A percentile compares a stretch with the other conserved stretches of the same genome.
Evolutionary conservation across 2,329 filamentous ascomycete species (phyloP).

Genomic region (Trichophyton rubrum): DNA sequence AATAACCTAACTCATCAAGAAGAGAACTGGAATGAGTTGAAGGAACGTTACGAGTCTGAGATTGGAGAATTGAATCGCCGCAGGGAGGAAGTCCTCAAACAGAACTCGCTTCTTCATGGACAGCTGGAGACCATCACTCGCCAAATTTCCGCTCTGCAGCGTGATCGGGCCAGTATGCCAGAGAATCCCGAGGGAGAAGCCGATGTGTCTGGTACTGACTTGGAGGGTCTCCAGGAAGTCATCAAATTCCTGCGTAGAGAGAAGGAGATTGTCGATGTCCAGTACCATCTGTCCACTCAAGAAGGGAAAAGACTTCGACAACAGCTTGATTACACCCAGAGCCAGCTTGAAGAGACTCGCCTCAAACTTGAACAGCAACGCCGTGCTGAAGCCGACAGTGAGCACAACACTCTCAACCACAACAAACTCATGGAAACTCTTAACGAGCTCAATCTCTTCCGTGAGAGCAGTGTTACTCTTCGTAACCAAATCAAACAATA

Average conservation of each 20-base stretch:
- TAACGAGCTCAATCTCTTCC: conserved; percentile 88
- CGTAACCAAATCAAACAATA: conserved; percentile 74
- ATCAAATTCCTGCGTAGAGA: conserved; percentile 85
- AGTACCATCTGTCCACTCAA: conserved; percentile 77
- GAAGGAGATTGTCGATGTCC: conserved; percentile 96
- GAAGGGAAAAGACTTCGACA: conserved; percentile 82
- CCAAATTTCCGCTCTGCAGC: conserved; percentile 69
- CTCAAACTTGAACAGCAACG: conserved; percentile 87
- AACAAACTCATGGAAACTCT: conserved; percentile 89
- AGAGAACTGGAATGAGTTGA: conserved; percentile 74
- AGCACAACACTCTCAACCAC: conserved; percentile 63
- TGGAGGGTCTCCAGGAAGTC: conserved; percentile 74
- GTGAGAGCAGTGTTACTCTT: conserved; percentile 84
- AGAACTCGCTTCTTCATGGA: conserved; percentile 81
- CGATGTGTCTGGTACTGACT: conserved; percentile 41
- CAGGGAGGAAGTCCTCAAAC: conserved; percentile 70
- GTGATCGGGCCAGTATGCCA: conserved; percentile 50
- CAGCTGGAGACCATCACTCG: conserved; percentile 73
- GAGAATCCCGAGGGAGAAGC: conserved; percentile 38
- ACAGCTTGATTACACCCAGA: conserved; percentile 74
- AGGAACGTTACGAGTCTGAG: conserved; percentile 71
- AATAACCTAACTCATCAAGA: conserved; percentile 67
- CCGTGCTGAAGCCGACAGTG: conserved; percentile 58
- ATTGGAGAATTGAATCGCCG: conserved; percentile 64
- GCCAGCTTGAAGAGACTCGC: conserved; percentile 76